Percentiles rank a stretch among this genome's conserved stretches.
These are phyloP conservation scores for Trypethelium eluteriae DNA, from an alignment of 495 filamentous ascomycete genomes.

Conservation along the genomic window DNA sequence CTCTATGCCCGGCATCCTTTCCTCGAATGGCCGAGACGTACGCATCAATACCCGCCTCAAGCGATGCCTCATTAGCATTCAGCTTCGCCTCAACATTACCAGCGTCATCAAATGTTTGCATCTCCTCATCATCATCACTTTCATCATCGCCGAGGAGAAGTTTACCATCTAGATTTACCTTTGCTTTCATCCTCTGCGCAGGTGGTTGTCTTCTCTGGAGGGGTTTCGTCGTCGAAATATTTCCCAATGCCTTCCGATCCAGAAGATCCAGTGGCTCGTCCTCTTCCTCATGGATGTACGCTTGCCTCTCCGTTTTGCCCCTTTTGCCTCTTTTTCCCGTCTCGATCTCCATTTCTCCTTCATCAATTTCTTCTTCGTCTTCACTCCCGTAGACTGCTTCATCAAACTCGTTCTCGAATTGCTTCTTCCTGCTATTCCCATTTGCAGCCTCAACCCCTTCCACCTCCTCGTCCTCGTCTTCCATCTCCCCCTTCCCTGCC, in stretches of 20 bases:
- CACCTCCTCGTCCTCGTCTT: constrained; percentile 23
- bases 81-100: constrained; percentile 44
- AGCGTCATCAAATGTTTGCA: constrained; percentile 54
- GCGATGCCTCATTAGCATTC: constrained; percentile 36
- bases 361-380: constrained; percentile 46
- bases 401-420: constrained; percentile 87
- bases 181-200: constrained; percentile 51
- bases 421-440: constrained; percentile 39
- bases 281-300: constrained; percentile 85
- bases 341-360: constrained; percentile 33
- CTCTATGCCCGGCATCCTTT: constrained; percentile 70
- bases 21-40: constrained; percentile 87
- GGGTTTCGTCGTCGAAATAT: constrained; percentile 87
- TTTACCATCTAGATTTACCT: constrained; percentile 78
- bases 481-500: constrained; percentile 28
- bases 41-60: constrained; percentile 66
- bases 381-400: constrained; percentile 85
- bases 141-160: constrained; percentile 57
- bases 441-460: constrained; percentile 15
- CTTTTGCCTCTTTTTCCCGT: constrained; percentile 48
- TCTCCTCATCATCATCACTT: constrained; percentile 47
- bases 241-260: constrained; percentile 76
- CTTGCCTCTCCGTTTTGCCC: constrained; percentile 33
- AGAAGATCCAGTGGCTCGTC: constrained; percentile 92
- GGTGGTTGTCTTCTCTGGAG: constrained; percentile 41